Base-by-base conservation (phyloP, 1,284 basidiomycete species). In the Fomitopsis pinicola region DNA sequence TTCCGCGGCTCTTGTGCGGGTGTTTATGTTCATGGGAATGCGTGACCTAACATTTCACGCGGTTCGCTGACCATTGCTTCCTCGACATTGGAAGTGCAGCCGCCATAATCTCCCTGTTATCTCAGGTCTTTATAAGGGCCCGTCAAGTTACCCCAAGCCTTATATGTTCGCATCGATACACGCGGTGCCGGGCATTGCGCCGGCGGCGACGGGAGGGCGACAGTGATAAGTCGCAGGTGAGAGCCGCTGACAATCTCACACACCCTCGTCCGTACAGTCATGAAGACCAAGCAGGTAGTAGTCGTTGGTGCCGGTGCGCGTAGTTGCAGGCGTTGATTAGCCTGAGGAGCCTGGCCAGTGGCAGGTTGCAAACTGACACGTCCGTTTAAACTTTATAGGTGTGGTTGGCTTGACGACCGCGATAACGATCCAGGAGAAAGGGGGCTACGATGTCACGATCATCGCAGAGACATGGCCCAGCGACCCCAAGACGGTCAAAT, bases 331-430 rank as follows among this genome's bases (percentile, higher is more conserved):
- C 3, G 35, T 57, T 12, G 42, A 2, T 15, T 42, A 7, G 9
- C 4, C 26, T 42, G 2, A 36, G 10, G 22, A 22, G 22, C 22
- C 22, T 22, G 22, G 22, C 22, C 9, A 36, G 30, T 10, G 6
- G 40, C 26, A 42, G 10, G 33, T 28, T 33, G 30, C 4, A 8
- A 8, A 33, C 30, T 33, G 19, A 9, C 44, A n/a, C 3, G 5
- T 22, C 44, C 22, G 19, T 28, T n/a, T 22, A 22, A 12, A 17
- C 42, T n/a, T 4, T 22, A 36, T 65, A 89, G 89, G 89, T 54
- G 88, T 92, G 1, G 75, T 90, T 30, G 90, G 90, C 5, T 77
- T 92, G 15, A 87, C 88, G 2, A 88, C 90, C 0, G 90, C 88
- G 0, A 69, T 92, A 19, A 82, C 75, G 61, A 74, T 90, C 33